These are phyloP conservation scores for Rubia tinctorum DNA, from an alignment of 305 asterid genomes.

Conservation along the genomic window DNA sequence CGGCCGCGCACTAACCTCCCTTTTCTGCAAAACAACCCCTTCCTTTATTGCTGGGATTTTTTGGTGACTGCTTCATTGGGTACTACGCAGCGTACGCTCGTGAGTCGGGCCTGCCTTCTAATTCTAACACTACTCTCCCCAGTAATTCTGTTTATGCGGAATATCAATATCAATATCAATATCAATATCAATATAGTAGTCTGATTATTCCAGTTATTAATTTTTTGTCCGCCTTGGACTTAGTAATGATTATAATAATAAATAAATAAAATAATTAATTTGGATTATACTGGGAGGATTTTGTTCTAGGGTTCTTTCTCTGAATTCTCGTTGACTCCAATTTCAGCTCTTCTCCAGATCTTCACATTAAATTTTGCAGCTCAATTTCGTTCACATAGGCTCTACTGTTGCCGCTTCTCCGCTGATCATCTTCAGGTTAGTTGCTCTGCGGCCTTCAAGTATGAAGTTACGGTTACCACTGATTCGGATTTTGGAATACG, in stretches of 20 bases:
- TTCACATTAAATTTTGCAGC: background rate
- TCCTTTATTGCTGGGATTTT: background rate
- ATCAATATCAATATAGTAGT: no score
- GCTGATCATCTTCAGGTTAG: slow-evolving; percentile 13
- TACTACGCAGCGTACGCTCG: background rate
- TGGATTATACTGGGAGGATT: slow-evolving; percentile 6
- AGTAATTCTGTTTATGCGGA: background rate
- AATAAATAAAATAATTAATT: background rate
- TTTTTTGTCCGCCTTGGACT: background rate
- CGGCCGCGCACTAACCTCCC: background rate
- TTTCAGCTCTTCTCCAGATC: slow-evolving; percentile 10
- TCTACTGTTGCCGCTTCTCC: background rate
- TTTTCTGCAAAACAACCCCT: background rate
- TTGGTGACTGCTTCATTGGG: background rate
- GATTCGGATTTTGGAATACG: background rate
- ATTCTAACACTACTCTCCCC: background rate
- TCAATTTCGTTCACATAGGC: background rate
- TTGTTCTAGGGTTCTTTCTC: slow-evolving; percentile 6
- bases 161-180: no score
- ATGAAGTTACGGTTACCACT: background rate
- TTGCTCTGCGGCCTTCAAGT: background rate
- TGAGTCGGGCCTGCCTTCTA: background rate
- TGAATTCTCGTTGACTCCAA: background rate
- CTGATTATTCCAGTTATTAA: no score
- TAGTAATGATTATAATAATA: background rate